Evolutionary conservation across 306 rosid genomes (phyloP).

Genomic region (Dalbergia oliveri): DNA sequence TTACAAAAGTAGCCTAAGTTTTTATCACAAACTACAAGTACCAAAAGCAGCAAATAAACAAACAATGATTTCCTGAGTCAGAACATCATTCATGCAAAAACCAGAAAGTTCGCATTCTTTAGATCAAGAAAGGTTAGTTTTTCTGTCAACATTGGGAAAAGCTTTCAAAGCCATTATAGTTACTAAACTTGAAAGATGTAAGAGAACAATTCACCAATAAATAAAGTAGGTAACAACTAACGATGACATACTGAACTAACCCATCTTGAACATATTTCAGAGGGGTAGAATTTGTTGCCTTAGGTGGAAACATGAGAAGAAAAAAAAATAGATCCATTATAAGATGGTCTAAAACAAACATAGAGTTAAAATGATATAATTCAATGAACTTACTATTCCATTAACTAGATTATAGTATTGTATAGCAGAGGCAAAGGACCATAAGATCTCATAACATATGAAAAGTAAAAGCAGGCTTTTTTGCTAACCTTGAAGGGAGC

Average conservation of each 20-base stretch:
- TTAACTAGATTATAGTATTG: background rate
- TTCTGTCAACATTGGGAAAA: background rate
- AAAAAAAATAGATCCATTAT: background rate
- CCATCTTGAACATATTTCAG: background rate
- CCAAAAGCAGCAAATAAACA: background rate
- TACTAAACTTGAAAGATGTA: background rate
- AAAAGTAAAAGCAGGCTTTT: background rate
- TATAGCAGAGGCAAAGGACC: background rate
- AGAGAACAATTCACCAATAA: background rate
- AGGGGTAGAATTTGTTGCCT: background rate
- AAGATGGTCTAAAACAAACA: background rate
- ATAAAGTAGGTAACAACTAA: background rate
- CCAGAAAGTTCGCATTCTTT: background rate
- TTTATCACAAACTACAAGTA: background rate
- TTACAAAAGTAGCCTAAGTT: background rate
- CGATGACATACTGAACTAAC: background rate
- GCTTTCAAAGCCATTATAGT: background rate
- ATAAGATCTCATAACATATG: background rate
- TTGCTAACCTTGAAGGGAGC: conserved; percentile 33
- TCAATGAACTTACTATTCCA: background rate
- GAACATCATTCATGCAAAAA: background rate
- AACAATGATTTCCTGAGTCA: background rate
- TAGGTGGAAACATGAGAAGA: background rate
- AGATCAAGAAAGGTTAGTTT: background rate
- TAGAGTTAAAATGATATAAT: background rate